Evolutionary conservation across 305 asterid genomes (phyloP), one percentile per base, ranked within the genome.

Genomic region (Withania somnifera): DNA sequence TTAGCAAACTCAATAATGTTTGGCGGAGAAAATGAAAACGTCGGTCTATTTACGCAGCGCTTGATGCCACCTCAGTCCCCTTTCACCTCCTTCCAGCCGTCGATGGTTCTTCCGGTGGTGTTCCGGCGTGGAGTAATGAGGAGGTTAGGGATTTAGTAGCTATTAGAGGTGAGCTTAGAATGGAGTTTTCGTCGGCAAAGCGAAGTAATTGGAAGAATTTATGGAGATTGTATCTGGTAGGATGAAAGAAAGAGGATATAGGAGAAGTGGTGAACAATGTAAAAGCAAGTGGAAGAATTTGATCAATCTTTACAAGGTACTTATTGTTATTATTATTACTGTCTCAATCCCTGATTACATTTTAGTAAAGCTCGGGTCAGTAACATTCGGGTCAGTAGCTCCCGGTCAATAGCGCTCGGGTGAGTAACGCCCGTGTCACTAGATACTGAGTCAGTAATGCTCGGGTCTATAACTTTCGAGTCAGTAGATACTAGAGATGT

Each of bases 231-330:
- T 91, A 78, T 88, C 91, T 3, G 79, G 54, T 9, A 87, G 87
- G 40, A 89, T 95, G 91, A 90, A 88, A 84, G 93, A 88, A 3
- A 88, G 85, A 83, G 98, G 98, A 0, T 91, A 92, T 73, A 79
- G 77, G 79, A 90, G 98, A 82, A 93, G 89, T 71, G 68, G 87
- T 76, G 92, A 92, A 81, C 98, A 93, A 86, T 95, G 97, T 87
- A 91, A 88, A 82, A 82, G 88, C 90, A 94, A 94, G 89, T 94
- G 97, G 98, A 89, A 90, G 36, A 87, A 85, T 84, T 95, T 94
- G 54, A 89, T 91, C 22, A 77, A 19, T 68, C 83, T n/a, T n/a
- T n/a, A n/a, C n/a, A n/a, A n/a, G n/a, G n/a, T n/a, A n/a, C n/a
- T n/a, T n/a, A n/a, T n/a, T n/a, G n/a, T n/a, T n/a, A n/a, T n/a